Conservation (phyloP, 768 basidiomycete genomes). For the Amanita thiersii region DNA sequence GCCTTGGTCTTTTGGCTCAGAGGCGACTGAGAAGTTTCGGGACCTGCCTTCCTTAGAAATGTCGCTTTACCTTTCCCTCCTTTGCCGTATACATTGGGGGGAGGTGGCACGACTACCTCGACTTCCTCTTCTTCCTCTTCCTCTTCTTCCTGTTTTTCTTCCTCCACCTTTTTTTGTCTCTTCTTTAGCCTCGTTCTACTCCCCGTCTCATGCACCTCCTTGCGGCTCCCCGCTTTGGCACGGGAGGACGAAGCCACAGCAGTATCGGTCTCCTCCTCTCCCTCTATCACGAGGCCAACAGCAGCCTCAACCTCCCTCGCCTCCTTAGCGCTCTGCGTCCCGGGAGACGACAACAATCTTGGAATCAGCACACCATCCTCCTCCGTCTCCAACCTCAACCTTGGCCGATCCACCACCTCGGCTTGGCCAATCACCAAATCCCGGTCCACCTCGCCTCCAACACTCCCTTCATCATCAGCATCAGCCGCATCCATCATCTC, state of each 20-base stretch:
- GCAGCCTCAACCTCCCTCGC: constrained; percentile 21
- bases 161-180: background rate
- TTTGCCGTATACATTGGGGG: background rate
- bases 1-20: too few species aligned
- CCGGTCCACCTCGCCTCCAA: constrained; percentile 6
- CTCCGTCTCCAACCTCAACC: background rate
- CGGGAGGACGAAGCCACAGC: constrained; percentile 10
- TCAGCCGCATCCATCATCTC: constrained; percentile 3
- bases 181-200: constrained; percentile 11
- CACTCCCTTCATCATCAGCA: constrained; percentile 5
- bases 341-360: constrained; percentile 2
- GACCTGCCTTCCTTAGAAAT: too few species aligned
- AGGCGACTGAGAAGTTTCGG: too few species aligned
- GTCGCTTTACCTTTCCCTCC: too few species aligned
- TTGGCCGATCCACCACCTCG: background rate
- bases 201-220: constrained; percentile 5
- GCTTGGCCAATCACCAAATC: constrained; percentile 4
- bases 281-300: constrained; percentile 11
- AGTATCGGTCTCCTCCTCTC: constrained; percentile 12
- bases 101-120: background rate
- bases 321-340: constrained; percentile 23
- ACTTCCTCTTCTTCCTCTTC: background rate
- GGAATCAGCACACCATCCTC: background rate
- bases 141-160: constrained; percentile 4
- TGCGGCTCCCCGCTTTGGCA: constrained; percentile 10